Conservation (phyloP, 805 yeast genomes). For the Debaryomyces hansenii region DNA sequence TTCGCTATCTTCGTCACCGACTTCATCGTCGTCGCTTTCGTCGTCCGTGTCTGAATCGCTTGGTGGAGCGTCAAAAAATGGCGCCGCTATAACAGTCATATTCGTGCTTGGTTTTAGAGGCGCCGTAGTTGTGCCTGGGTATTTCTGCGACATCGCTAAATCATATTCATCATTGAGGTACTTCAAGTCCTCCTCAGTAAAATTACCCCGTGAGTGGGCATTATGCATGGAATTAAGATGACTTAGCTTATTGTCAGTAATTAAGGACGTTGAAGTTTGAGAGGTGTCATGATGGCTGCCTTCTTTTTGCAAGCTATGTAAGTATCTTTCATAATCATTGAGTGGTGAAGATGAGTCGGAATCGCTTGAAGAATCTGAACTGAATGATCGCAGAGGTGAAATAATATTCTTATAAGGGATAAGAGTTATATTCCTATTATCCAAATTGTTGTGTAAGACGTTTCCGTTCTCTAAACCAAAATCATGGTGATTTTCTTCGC, state of each 20-base stretch:
- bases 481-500: background rate
- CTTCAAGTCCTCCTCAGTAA: constrained; percentile 5
- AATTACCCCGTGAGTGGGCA: constrained; percentile 1
- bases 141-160: background rate
- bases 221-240: background rate
- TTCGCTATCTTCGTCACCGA: too few species aligned
- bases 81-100: constrained; percentile 34
- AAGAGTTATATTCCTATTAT: constrained; percentile 11
- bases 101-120: background rate
- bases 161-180: constrained; percentile 5
- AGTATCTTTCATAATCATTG: constrained; percentile 19
- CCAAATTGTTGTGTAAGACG: background rate
- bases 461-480: background rate
- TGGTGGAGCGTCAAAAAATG: constrained; percentile 40
- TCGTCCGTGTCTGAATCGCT: constrained; percentile 30
- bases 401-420: constrained; percentile 14
- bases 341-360: constrained; percentile 2
- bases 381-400: constrained; percentile 4
- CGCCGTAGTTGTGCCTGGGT: background rate
- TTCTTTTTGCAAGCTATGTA: constrained; percentile 14
- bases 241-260: background rate
- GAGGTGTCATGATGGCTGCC: constrained; percentile 12
- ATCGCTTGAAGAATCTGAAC: constrained; percentile 2
- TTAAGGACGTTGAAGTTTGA: constrained; percentile 14
- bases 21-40: constrained; percentile 5